Conservation (phyloP, 345 rosid species). For the Fremontodendron californicum region DNA sequence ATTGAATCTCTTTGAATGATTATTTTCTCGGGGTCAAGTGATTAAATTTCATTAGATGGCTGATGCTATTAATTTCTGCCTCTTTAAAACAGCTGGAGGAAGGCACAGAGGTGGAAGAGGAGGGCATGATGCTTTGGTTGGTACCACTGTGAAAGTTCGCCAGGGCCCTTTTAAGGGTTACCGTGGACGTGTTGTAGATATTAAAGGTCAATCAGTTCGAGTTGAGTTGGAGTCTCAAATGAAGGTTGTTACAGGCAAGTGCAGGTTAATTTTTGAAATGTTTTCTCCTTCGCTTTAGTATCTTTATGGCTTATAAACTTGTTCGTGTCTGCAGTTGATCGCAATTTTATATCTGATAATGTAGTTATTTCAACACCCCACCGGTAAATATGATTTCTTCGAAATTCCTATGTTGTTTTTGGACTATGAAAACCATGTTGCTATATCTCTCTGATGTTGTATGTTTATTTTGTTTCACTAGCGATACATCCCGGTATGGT, state of each 20-base stretch:
- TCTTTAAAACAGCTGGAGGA: constrained; percentile 61
- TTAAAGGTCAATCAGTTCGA: constrained; percentile 75
- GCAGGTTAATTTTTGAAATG: constrained; percentile 1
- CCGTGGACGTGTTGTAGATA: constrained; percentile 82
- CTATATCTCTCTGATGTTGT: neutral
- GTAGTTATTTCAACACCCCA: constrained; percentile 63
- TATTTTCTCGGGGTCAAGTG: neutral
- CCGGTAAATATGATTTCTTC: constrained; percentile 43
- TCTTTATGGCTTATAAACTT: constrained; percentile 14
- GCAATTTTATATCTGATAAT: constrained; percentile 50
- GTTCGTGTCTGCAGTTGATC: constrained; percentile 44
- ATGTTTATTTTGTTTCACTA: constrained; percentile 27
- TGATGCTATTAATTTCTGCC: constrained; percentile 8
- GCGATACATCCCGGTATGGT: constrained; percentile 73
- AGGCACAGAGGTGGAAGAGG: constrained; percentile 90
- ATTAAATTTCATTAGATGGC: neutral
- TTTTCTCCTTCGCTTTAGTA: constrained; percentile 11
- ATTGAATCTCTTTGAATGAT: neutral
- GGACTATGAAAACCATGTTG: constrained; percentile 5
- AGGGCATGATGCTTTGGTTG: constrained; percentile 65
- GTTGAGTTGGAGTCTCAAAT: constrained; percentile 89
- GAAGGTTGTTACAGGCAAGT: constrained; percentile 90
- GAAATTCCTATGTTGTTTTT: constrained; percentile 5
- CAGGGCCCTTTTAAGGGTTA: constrained; percentile 81
- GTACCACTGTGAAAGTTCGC: constrained; percentile 79